Evolutionary conservation across 768 basidiomycete genomes (phyloP).

Genomic region (Dendrothele bispora): DNA sequence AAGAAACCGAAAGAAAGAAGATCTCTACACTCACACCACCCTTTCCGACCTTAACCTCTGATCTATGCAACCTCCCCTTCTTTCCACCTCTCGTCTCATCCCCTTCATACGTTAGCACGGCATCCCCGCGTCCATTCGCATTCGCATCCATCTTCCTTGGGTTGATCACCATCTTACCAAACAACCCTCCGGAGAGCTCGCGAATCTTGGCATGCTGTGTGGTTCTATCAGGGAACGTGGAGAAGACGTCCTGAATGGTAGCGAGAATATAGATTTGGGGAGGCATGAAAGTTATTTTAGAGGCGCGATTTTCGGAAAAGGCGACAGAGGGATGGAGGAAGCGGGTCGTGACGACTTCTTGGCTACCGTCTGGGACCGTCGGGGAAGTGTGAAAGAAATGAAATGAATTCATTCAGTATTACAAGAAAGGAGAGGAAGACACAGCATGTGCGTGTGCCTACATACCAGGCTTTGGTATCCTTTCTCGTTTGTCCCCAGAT

Average conservation of each 20-base stretch:
- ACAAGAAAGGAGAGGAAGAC: background rate
- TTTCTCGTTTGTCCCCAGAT: constrained; percentile 54
- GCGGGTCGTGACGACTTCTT: constrained; percentile 68
- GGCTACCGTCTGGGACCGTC: constrained; percentile 63
- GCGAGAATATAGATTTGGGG: constrained; percentile 73
- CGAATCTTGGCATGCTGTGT: constrained; percentile 48
- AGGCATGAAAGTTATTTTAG: constrained; percentile 64
- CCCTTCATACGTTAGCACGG: constrained; percentile 63
- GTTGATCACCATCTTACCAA: constrained; percentile 63
- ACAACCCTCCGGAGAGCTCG: constrained; percentile 49
- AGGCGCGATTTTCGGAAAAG: constrained; percentile 48
- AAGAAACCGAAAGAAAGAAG: background rate
- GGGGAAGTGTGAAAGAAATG: too few species aligned
- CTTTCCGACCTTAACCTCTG: constrained; percentile 44
- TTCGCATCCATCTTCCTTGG: constrained; percentile 34
- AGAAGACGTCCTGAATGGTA: constrained; percentile 56
- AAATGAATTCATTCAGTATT: background rate
- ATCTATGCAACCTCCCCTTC: constrained; percentile 60
- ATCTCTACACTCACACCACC: constrained; percentile 45
- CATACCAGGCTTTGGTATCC: constrained; percentile 57
- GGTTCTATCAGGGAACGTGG: constrained; percentile 37
- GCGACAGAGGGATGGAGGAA: constrained; percentile 59
- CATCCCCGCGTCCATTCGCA: constrained; percentile 42
- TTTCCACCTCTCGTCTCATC: constrained; percentile 67
- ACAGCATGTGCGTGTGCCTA: too few species aligned